Base-by-base conservation (phyloP, 306 rosid species). In the Cajanus cajan region DNA sequence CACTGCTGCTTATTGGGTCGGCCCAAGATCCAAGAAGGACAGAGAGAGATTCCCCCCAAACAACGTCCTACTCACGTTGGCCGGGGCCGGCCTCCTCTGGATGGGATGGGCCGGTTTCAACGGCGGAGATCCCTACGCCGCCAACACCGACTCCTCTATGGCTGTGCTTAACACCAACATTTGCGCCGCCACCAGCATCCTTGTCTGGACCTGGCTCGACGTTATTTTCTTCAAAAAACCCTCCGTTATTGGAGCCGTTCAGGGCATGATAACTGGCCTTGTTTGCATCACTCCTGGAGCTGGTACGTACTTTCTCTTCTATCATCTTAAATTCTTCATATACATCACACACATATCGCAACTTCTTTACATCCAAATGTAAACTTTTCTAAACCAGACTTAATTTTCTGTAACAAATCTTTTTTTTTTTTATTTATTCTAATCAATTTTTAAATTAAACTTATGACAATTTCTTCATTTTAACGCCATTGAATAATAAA, bases 61-160 rank as follows among this genome's bases (percentile, higher is more conserved):
- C 85, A 90, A 90, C 11, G 96, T 90, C 43, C 19, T 90, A 18
- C 73, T 90, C 50, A 87, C 83, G 52, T 63, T 90, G 83, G 89
- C 90, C 0, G 96, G 96, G 40, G 91, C 93, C 1, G 96, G 96
- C 44, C 54, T 90, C 4, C 82, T 90, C 6, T 89, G 96, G 96
- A 7, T 90, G 74, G 96, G 96, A 62, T 90, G 96, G 96, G 93
- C 96, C 0, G 96, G 96, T 11, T 90, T 90, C 88, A 90, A 90
- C 44, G 96, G 96, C n/a, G 96, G 96, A 70, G 93, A 87, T 76
- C 96, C 96, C 0, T 90, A 90, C 68, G 13, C 96, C 0, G 96
- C 96, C 18, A 90, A 90, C 85, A 85, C 25, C 0, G 91, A 87
- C 86, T 87, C 96, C 0, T 90, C 95, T 7, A 85, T 90, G 82